Evolutionary conservation across 2,329 filamentous ascomycete genomes (phyloP).

Genomic region (Madurella fahalii): DNA sequence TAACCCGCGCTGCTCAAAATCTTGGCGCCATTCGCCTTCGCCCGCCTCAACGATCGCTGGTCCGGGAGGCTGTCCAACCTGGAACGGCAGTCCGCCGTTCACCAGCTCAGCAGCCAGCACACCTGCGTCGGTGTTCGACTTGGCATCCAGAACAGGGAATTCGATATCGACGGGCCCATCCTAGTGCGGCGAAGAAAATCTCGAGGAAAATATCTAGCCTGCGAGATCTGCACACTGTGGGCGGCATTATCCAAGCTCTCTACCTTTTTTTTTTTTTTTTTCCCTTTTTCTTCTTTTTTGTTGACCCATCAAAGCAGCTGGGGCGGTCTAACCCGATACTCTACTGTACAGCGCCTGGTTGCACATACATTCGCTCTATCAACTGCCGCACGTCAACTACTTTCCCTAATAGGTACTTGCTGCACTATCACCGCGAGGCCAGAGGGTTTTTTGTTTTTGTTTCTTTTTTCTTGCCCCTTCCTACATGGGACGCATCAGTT

Average conservation of each 20-base stretch:
- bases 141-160: neutral
- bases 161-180: neutral
- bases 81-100: neutral
- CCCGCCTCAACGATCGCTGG: conserved; percentile 1
- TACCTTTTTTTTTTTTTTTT: neutral
- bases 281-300: neutral
- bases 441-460: neutral
- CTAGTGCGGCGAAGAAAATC: neutral
- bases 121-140: neutral
- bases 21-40: conserved; percentile 14
- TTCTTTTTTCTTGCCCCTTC: neutral
- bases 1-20: neutral
- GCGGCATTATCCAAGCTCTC: neutral
- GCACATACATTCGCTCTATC: too few relatives aligned
- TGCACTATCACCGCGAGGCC: neutral
- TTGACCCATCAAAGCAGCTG: too few relatives aligned
- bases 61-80: conserved; percentile 1
- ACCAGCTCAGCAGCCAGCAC: neutral
- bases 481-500: neutral
- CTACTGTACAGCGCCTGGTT: too few relatives aligned
- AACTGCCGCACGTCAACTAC: neutral
- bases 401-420: neutral
- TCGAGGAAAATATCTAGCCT: neutral
- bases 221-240: neutral
- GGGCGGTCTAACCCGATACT: too few relatives aligned